phyloP scores from a whole-genome alignment of 345 rosid species.

The Dipteronia sinensis region DNA sequence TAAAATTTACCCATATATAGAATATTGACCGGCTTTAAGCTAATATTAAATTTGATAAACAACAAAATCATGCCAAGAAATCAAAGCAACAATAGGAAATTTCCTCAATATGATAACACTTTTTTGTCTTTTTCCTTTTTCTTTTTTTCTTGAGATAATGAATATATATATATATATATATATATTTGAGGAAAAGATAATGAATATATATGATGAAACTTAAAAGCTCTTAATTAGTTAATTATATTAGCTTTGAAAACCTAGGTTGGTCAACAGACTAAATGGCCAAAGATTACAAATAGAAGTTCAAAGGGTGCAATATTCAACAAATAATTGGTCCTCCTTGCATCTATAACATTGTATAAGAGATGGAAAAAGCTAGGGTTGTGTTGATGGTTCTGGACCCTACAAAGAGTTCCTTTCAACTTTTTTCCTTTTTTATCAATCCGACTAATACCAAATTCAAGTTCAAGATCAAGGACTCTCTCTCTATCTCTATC shows the following conservation, averaged over 20 bases:
- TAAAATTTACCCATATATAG: too few relatives aligned
- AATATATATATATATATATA: too few relatives aligned
- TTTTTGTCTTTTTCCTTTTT: too few relatives aligned
- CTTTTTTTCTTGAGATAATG: too few relatives aligned
- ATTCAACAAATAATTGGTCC: neutral
- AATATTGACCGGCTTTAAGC: too few relatives aligned
- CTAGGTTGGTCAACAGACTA: neutral
- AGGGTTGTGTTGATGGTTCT: neutral
- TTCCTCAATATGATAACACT: too few relatives aligned
- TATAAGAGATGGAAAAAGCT: too few relatives aligned
- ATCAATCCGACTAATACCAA: conserved; percentile 12
- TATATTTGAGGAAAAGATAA: too few relatives aligned
- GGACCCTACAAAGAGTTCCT: conserved; percentile 7
- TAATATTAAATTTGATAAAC: too few relatives aligned
- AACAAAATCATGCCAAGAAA: too few relatives aligned
- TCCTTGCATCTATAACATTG: neutral
- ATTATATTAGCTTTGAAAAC: neutral
- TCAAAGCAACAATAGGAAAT: too few relatives aligned
- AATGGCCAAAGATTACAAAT: neutral
- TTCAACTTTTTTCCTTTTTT: conserved; percentile 4
- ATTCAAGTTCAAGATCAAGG: neutral
- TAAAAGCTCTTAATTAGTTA: neutral
- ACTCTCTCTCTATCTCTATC: neutral
- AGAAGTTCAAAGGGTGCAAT: neutral
- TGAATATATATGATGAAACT: neutral